Evolutionary conservation across 768 basidiomycete species (phyloP).

Genomic region (Chalciporus sphaerocephalus): DNA sequence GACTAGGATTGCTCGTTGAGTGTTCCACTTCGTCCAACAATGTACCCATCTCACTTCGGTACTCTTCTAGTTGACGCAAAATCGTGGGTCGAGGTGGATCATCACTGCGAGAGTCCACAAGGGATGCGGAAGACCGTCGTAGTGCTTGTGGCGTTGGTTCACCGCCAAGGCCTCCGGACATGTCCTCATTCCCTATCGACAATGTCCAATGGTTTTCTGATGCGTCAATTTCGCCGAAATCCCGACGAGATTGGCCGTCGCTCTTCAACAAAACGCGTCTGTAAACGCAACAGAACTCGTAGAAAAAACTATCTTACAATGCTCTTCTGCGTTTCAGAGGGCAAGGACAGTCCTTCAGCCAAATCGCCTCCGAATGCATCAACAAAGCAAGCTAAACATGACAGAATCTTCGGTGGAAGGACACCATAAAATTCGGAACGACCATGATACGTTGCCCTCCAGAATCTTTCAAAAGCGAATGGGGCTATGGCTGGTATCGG

Average conservation of each 20-base stretch:
- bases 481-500: slow-evolving; percentile 47
- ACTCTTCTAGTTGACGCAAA: slow-evolving; percentile 16
- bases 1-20: not conserved
- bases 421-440: slow-evolving; percentile 31
- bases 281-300: slow-evolving; percentile 7
- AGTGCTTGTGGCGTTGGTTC: not conserved
- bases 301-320: slow-evolving; percentile 24
- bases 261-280: slow-evolving; percentile 17
- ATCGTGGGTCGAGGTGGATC: slow-evolving; percentile 2
- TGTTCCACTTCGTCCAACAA: not conserved
- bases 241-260: not conserved
- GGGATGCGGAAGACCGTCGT: slow-evolving; percentile 2
- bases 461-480: slow-evolving; percentile 51
- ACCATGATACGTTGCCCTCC: slow-evolving; percentile 53
- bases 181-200: not conserved
- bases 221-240: slow-evolving; percentile 13
- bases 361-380: slow-evolving; percentile 48
- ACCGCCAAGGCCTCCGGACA: not conserved
- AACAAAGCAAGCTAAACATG: slow-evolving; percentile 43
- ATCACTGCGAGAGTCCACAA: slow-evolving; percentile 2
- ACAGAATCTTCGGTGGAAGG: slow-evolving; percentile 43
- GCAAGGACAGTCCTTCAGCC: slow-evolving; percentile 39
- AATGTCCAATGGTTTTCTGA: slow-evolving; percentile 18
- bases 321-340: slow-evolving; percentile 33
- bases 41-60: slow-evolving; percentile 8